Evolutionary conservation across 208 protist genomes (phyloP), one percentile per base, ranked within the genome.

Genomic region (Acanthamoeba sp.): DNA sequence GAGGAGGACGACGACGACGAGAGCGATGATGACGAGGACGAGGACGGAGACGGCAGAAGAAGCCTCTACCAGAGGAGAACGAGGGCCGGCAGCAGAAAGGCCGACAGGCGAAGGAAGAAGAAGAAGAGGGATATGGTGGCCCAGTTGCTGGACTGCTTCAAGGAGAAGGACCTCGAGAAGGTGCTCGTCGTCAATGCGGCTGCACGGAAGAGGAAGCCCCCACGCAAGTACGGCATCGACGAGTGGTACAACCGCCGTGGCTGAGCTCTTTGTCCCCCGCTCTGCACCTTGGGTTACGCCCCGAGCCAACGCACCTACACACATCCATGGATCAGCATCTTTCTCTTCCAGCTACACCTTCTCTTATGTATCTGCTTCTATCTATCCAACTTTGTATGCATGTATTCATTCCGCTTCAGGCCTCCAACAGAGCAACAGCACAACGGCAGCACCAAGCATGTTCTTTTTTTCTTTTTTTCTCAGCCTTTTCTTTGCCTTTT

Each of bases 111-210:
- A 18, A 57, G 14, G 14, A 84, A 55, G 73, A 84, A 55, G 73
- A 84, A 78, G 66, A 78, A 78, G 66, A 84, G 42, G 42, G 73
- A 84, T 27, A 84, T 84, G 73, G 73, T 84, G 29, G 73, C 73
- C 24, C 73, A 84, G 42, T 24, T 84, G 24, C 42, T 84, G 6
- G 73, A 84, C 40, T 84, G 73, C 73, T 84, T 84, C 73, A 84
- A 84, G 73, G 73, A 84, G 73, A 84, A 84, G 40, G 73, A 84
- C 73, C 73, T 84, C 29, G 73, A 84, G 73, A 84, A 45, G 40
- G 73, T 84, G 38, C 40, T 84, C n/a, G 73, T 84, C 16, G 42
- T 84, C 40, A 34, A 84, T 22, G 73, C 73, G 38, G 73, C 73
- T 6, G 73, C 73, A 40, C 73, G 73, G n/a, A 84, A 84, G 73